Evolutionary conservation across 176 grass and related monocot genomes (phyloP), one percentile per base, ranked within the genome.

Genomic region (Triticum dicoccoides): DNA sequence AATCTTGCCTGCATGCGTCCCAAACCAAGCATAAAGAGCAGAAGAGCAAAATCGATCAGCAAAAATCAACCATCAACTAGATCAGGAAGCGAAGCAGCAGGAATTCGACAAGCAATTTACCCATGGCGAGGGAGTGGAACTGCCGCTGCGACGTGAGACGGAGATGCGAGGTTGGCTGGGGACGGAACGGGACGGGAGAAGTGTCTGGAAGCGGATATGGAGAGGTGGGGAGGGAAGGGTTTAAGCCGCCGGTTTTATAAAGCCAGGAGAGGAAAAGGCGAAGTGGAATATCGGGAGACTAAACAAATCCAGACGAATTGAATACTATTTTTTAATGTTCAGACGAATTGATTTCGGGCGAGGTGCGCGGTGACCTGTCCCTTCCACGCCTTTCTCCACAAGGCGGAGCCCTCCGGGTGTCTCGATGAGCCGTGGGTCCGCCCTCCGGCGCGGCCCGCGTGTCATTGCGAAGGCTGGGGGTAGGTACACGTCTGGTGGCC

Each of bases 1-100:
- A 47, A 93, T 88, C 86, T 93, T 93, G 70, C 84, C 88, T 87
- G 85, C 64, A 49, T 12, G 74, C 74, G 47, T 2, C 74, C 74
- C 74, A 27, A 15, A 65, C 20, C 38, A 69, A 33, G 4, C 66
- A 76, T 0, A 75, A 71, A 52, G 9, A 49, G 13, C 27, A 21
- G 30, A 27, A 73, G 56, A 59, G 56, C 7, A 24, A 39, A 30
- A 12, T 14, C 27, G 42, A 59, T 59, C 20, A 59, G 56, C 56
- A 9, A 33, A 4, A 11, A 6, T 13, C 42, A 18, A 69, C 1
- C 5, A 17, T 11, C 29, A 51, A 2, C 66, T 0, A 62, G 61
- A 84, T 91, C 81, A 17, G 15, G 4, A 7, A 0, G 4, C 11
- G 23, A 17, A 73, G 84, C 54, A 52, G 11, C 1, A 37, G 2